Conservation (phyloP, 108 stramenopile genomes). For the Nitzschia putrida region DNA sequence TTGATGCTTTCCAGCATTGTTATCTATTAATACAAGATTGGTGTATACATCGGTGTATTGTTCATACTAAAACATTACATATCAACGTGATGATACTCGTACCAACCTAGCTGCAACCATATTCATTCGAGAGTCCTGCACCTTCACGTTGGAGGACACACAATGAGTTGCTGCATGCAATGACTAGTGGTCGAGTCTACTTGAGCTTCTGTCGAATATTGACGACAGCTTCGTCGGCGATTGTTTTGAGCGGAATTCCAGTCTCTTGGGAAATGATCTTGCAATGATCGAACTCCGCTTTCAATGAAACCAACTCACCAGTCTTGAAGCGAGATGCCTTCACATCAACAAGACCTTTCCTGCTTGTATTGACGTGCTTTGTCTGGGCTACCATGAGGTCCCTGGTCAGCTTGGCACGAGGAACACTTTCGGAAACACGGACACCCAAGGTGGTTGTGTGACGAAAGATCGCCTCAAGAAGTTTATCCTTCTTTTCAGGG, state of each 20-base stretch:
- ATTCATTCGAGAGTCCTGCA: too few species aligned
- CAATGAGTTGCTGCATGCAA: too few species aligned
- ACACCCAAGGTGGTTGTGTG: conserved; percentile 91
- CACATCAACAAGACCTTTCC: conserved; percentile 62
- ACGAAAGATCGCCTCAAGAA: conserved; percentile 74
- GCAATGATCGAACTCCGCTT: conserved; percentile 94
- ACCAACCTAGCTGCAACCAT: too few species aligned
- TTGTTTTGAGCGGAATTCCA: conserved; percentile 62
- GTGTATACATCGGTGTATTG: too few species aligned
- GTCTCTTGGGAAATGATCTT: conserved; percentile 56
- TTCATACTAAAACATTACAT: too few species aligned
- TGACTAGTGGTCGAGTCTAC: too few species aligned
- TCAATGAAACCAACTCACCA: conserved; percentile 70
- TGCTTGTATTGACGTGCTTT: conserved; percentile 32
- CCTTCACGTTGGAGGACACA: too few species aligned
- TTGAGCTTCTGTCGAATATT: background rate
- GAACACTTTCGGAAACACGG: conserved; percentile 63
- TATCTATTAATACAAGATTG: conserved; percentile 1
- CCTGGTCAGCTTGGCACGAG: conserved; percentile 73
- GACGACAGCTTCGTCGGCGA: conserved; percentile 51
- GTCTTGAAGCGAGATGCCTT: conserved; percentile 53
- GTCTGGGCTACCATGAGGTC: conserved; percentile 58
- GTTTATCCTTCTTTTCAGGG: conserved; percentile 29
- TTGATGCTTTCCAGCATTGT: conserved; percentile 11
- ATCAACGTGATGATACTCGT: too few species aligned